Base-by-base conservation (phyloP, 148 eudicot genomes). In the Cornus suecica region DNA sequence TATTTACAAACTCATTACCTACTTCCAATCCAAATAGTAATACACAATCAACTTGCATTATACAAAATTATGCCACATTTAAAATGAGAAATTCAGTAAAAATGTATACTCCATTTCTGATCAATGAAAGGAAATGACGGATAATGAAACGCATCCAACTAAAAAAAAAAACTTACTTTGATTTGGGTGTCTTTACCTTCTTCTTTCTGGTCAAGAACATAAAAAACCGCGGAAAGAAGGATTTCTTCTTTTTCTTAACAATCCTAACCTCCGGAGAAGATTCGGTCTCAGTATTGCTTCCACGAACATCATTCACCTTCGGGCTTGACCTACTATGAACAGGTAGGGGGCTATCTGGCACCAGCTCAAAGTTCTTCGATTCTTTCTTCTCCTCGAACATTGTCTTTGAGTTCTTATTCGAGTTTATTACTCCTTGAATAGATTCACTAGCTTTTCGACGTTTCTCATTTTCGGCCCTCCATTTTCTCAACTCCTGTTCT, bases 401-500 rank as follows among this genome's bases (percentile, higher is more conserved):
- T 71, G 73, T 74, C 67, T 86, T 82, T 2, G 93, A 90, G 64
- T 85, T 87, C 65, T 42, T 71, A 58, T 2, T 62, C 5, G 78
- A 41, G 31, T n/a, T 64, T 23, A 64, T 75, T 4, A 64, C 71
- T 64, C 82, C 80, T 11, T 74, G 83, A 60, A 60, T 83, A n/a
- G 80, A 58, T 69, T 86, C 89, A 52, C 85, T 87, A 8, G 84
- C 85, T 87, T 90, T 94, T 74, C 99, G 82, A 29, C 86, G 78
- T 83, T 90, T 88, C 76, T 87, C 98, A 52, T 82, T 74, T 67
- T 92, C 99, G 14, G 97, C 88, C 80, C 99, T 88, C 97, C 99
- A 89, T 71, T 83, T 93, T 71, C 99, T 87, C 68, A 95, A 65
- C 70, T 93, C 97, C 68, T 92, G 94, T 77, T 95, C 99, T 8